Conservation (phyloP, 495 filamentous ascomycete species). For the Lentithecium fluviatile region DNA sequence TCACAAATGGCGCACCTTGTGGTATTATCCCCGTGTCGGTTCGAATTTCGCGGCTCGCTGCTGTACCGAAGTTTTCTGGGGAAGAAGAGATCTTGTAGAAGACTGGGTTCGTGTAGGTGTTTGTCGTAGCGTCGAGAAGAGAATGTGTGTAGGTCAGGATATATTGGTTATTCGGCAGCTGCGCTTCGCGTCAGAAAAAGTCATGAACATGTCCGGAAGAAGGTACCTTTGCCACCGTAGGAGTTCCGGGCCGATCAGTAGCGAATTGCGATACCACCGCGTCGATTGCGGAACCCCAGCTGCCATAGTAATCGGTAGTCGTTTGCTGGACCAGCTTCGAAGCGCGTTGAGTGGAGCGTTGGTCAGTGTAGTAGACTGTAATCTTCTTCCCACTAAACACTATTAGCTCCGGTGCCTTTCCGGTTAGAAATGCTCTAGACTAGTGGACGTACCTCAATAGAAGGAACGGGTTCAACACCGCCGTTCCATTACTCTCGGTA, state of each 20-base stretch:
- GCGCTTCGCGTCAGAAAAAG: not conserved
- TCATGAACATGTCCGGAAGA: not conserved
- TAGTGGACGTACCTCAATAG: conserved; percentile 41
- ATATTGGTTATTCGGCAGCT: conserved; percentile 60
- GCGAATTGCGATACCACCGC: conserved; percentile 60
- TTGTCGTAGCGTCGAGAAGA: conserved; percentile 29
- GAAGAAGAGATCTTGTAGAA: conserved; percentile 56
- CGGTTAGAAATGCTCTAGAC: not conserved
- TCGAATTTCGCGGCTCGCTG: conserved; percentile 45
- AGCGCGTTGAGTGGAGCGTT: conserved; percentile 56
- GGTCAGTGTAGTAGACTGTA: conserved; percentile 66
- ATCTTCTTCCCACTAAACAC: conserved; percentile 42
- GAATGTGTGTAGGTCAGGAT: conserved; percentile 64
- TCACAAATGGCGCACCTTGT: conserved; percentile 43
- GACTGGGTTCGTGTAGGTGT: conserved; percentile 53
- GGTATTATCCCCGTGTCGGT: conserved; percentile 51
- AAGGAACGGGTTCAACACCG: conserved; percentile 71
- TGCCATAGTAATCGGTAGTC: conserved; percentile 52
- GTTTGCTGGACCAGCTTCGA: conserved; percentile 65
- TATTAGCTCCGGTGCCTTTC: not conserved
- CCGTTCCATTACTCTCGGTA: conserved; percentile 60
- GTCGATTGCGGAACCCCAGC: conserved; percentile 59
- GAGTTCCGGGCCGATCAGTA: conserved; percentile 64
- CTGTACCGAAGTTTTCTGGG: conserved; percentile 53
- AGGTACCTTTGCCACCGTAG: conserved; percentile 48